Percentiles rank a stretch among this genome's conserved stretches.
phyloP scores from a whole-genome alignment of 2,329 filamentous ascomycete species.

The Dothideomycetidae sp. region DNA sequence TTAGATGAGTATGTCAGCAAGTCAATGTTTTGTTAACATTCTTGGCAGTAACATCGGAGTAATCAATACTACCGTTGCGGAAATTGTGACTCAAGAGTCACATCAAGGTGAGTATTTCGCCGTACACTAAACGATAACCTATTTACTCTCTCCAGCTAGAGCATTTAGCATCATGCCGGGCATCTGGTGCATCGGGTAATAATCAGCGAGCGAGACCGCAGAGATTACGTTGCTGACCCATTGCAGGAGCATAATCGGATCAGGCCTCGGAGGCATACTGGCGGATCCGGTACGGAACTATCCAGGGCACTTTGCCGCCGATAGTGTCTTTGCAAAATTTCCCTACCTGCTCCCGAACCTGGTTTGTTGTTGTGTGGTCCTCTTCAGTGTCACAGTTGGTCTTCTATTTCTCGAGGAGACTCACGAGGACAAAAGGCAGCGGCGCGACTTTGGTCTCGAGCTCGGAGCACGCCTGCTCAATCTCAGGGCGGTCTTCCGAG shows the following conservation, averaged over 20 bases:
- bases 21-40: too few relatives aligned
- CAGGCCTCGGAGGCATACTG: conserved; percentile 77
- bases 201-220: conserved; percentile 17
- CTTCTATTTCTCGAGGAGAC: conserved; percentile 89
- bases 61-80: conserved; percentile 85
- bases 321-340: conserved; percentile 68
- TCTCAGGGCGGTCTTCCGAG: conserved; percentile 1
- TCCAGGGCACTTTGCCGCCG: conserved; percentile 55
- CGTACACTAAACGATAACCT: conserved; percentile 6
- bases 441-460: conserved; percentile 62
- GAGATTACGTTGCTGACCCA: conserved; percentile 16
- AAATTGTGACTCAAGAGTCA: conserved; percentile 82
- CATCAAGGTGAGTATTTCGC: conserved; percentile 59
- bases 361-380: conserved; percentile 69
- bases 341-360: conserved; percentile 87
- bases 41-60: conserved; percentile 78
- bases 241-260: conserved; percentile 71
- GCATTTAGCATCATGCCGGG: conserved; percentile 97
- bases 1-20: too few relatives aligned
- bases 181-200: conserved; percentile 85
- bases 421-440: conserved; percentile 64
- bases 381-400: conserved; percentile 62
- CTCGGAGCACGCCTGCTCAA: conserved; percentile 54
- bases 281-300: conserved; percentile 77
- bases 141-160: conserved; percentile 42